phyloP scores from a whole-genome alignment of 305 asterid genomes.

The Fraxinus xanthoxyloides region DNA sequence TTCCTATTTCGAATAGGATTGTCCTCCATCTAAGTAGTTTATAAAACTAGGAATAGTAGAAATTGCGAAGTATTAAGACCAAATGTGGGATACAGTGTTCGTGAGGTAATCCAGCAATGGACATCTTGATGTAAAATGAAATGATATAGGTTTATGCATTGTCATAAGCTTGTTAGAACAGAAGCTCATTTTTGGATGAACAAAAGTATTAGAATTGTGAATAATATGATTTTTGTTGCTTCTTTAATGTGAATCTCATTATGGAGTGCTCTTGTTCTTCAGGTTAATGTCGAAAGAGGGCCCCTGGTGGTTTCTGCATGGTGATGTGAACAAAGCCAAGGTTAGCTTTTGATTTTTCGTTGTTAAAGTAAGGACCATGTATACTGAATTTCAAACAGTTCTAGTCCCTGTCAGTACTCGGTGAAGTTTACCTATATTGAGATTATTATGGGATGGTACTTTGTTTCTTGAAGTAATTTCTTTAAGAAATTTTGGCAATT shows the following conservation, averaged over 20 bases:
- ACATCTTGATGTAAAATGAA: not conserved
- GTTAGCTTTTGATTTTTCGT: slow-evolving; percentile 27
- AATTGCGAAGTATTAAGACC: not conserved
- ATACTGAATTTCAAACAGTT: not conserved
- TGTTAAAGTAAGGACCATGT: not conserved
- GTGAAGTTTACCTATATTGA: not conserved
- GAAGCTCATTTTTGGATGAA: not conserved
- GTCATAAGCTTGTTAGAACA: not conserved
- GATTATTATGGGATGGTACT: not conserved
- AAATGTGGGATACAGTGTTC: not conserved
- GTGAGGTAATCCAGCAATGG: not conserved
- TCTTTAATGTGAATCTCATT: not conserved
- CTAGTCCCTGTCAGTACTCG: not conserved
- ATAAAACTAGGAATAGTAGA: not conserved
- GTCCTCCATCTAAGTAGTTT: not conserved
- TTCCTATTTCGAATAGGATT: not conserved
- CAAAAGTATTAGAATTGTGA: not conserved
- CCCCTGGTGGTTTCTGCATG: slow-evolving; percentile 98
- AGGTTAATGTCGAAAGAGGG: slow-evolving; percentile 61
- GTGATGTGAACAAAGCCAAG: slow-evolving; percentile 40
- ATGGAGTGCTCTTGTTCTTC: slow-evolving; percentile 20
- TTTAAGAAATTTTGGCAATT: not conserved
- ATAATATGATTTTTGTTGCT: not conserved
- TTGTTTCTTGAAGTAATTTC: not conserved
- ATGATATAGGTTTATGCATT: not conserved